Evolutionary conservation across 208 protist genomes (phyloP).

Genomic region (Crithidia thermophila): DNA sequence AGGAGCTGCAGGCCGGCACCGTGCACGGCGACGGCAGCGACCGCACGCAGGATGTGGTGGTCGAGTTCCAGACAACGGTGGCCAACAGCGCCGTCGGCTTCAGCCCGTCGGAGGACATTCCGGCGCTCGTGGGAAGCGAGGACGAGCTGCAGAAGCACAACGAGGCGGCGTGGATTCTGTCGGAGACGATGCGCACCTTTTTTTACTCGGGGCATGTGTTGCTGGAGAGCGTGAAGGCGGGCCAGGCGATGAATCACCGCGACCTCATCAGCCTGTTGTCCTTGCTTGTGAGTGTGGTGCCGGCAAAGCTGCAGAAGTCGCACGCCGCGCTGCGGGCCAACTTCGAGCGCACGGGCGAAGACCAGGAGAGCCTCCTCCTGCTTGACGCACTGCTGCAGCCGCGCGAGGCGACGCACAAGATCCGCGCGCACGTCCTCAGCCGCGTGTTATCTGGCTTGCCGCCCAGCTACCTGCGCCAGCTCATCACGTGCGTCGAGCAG

Average conservation of each 20-base stretch:
- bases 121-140: conserved; percentile 29
- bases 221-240: conserved; percentile 64
- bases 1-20: conserved; percentile 41
- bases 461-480: conserved; percentile 4
- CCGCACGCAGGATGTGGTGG: conserved; percentile 18
- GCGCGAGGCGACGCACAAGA: conserved; percentile 17
- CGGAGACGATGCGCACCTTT: conserved; percentile 62
- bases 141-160: conserved; percentile 49
- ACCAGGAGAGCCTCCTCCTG: conserved; percentile 44
- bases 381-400: conserved; percentile 46
- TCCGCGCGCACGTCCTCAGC: conserved; percentile 27
- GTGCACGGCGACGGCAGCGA: neutral
- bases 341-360: conserved; percentile 33
- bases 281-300: conserved; percentile 51
- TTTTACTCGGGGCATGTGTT: conserved; percentile 41
- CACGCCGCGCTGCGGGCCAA: conserved; percentile 30
- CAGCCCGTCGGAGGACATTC: conserved; percentile 27
- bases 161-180: conserved; percentile 44
- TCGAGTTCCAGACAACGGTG: conserved; percentile 38
- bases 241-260: conserved; percentile 45
- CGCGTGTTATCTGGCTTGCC: conserved; percentile 19
- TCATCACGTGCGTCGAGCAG: conserved; percentile 8
- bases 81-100: conserved; percentile 54
- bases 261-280: conserved; percentile 57
- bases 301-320: conserved; percentile 31